Evolutionary conservation across 768 basidiomycete genomes (phyloP).

Genomic region (Melanogaster broomeanus): DNA sequence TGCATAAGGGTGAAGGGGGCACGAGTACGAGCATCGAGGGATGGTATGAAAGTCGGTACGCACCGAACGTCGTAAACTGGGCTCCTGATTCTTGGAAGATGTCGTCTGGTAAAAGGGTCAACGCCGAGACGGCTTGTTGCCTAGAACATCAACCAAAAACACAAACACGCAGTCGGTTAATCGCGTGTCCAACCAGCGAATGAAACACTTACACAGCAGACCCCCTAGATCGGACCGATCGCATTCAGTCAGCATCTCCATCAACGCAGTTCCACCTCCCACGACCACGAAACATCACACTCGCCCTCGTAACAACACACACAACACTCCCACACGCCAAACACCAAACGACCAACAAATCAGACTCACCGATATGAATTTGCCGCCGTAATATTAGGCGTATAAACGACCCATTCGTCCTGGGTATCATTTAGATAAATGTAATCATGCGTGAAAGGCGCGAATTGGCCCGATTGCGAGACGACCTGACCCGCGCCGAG

Average conservation of each 20-base stretch:
- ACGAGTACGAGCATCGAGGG: too few species aligned
- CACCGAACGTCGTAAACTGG: constrained; percentile 50
- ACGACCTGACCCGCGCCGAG: constrained; percentile 49
- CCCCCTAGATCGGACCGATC: neutral
- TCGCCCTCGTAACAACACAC: too few species aligned
- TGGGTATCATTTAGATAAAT: constrained; percentile 37
- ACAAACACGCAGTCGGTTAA: neutral
- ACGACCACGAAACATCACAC: too few species aligned
- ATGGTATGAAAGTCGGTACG: constrained; percentile 6
- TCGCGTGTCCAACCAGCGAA: neutral
- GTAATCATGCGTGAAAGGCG: constrained; percentile 54
- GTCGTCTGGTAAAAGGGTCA: constrained; percentile 42
- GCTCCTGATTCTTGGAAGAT: constrained; percentile 60
- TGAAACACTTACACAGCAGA: neutral
- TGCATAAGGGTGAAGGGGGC: too few species aligned
- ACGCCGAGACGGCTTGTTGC: constrained; percentile 50
- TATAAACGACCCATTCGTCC: constrained; percentile 36
- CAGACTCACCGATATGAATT: constrained; percentile 46
- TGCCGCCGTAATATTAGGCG: constrained; percentile 33
- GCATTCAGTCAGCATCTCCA: neutral
- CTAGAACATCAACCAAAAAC: constrained; percentile 11
- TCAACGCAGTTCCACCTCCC: too few species aligned
- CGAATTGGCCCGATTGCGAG: constrained; percentile 78
- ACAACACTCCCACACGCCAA: neutral
- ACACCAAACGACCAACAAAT: neutral